These are phyloP conservation scores for Lasiosphaeria hispida DNA, from an alignment of 495 filamentous ascomycete genomes.

Conservation along the genomic window DNA sequence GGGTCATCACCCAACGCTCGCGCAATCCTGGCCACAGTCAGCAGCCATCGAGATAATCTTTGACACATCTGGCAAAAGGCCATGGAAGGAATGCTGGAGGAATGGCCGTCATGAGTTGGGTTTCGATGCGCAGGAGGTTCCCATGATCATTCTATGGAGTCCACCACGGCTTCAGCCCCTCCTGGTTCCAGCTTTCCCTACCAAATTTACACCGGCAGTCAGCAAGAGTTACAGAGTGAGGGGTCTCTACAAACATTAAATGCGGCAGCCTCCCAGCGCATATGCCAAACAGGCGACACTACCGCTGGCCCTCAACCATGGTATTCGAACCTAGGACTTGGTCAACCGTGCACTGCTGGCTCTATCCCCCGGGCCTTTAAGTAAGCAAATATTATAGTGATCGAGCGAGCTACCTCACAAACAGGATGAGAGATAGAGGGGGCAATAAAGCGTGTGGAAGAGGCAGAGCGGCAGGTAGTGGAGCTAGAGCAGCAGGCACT, in stretches of 20 bases:
- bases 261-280: neutral
- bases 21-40: neutral
- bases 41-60: neutral
- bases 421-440: constrained; percentile 1
- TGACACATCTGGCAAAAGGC: constrained; percentile 1
- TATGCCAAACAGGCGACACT: neutral
- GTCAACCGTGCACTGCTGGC: neutral
- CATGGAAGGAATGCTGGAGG: neutral
- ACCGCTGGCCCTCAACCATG: neutral
- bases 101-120: neutral
- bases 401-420: neutral
- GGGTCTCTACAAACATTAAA: neutral
- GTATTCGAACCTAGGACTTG: neutral
- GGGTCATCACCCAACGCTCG: neutral
- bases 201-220: neutral
- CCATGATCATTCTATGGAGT: neutral
- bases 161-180: neutral
- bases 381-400: neutral
- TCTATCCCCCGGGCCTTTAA: neutral
- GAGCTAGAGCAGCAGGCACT: constrained; percentile 2
- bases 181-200: constrained; percentile 1
- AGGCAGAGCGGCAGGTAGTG: neutral
- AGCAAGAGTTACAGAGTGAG: neutral
- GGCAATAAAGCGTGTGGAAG: constrained; percentile 3
- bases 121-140: neutral